Evolutionary conservation across 2,329 filamentous ascomycete genomes (phyloP).

Genomic region (Endoconidiophora laricicola): DNA sequence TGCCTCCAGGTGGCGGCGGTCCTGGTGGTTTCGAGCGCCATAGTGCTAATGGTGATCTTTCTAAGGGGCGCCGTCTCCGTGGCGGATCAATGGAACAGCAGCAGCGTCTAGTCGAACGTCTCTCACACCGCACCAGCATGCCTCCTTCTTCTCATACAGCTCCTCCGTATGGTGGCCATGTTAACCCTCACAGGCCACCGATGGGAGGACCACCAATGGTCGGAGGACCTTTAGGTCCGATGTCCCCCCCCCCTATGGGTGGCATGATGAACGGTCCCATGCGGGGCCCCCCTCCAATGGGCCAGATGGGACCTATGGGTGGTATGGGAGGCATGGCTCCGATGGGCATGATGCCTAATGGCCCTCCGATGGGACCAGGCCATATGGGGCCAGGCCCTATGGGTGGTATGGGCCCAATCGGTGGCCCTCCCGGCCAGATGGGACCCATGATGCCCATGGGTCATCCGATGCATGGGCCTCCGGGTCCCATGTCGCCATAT

Average conservation of each 20-base stretch:
- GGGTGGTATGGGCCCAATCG: slow-evolving; percentile 9
- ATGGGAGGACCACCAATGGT: slow-evolving; percentile 6
- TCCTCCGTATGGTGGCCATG: slow-evolving; percentile 6
- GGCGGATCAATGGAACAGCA: background rate
- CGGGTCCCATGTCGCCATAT: slow-evolving; percentile 6
- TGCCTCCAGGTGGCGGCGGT: background rate
- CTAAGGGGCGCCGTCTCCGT: slow-evolving; percentile 10
- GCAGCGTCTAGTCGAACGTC: slow-evolving; percentile 3
- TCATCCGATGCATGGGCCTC: slow-evolving; percentile 5
- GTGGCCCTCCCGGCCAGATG: slow-evolving; percentile 1
- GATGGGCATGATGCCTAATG: slow-evolving; percentile 1
- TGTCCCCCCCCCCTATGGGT: slow-evolving; percentile 4
- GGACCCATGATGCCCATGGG: slow-evolving; percentile 9
- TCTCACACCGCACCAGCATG: slow-evolving; percentile 8
- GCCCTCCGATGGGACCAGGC: background rate
- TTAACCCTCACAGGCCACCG: slow-evolving; percentile 3
- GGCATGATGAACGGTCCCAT: slow-evolving; percentile 4
- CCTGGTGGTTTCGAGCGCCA: slow-evolving; percentile 5
- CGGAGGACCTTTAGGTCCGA: slow-evolving; percentile 1
- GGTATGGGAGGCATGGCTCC: background rate
- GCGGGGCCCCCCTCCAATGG: background rate
- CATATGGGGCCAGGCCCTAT: slow-evolving; percentile 1
- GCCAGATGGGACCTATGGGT: slow-evolving; percentile 4
- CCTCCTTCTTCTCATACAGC: slow-evolving; percentile 10
- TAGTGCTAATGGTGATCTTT: slow-evolving; percentile 9